Evolutionary conservation across 2,329 filamentous ascomycete species (phyloP), one percentile per base, ranked within the genome.

Genomic region (Teratosphaeria viscida): DNA sequence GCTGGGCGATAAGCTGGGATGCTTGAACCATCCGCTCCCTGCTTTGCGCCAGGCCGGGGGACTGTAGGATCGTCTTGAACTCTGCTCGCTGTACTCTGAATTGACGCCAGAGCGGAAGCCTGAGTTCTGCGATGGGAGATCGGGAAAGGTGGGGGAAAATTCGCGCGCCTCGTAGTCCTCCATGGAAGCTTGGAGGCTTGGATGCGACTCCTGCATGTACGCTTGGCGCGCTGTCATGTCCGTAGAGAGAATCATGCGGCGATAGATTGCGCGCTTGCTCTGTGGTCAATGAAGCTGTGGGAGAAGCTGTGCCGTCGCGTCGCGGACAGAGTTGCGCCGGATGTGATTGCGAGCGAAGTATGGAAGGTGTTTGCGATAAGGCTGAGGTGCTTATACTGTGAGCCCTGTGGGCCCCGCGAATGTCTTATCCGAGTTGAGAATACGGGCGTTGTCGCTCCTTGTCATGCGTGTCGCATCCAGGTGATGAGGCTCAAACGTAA

Each of bases 21-120:
- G 76, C 71, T 75, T 66, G 70, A 85, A 82, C 82, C 82, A 84
- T 61, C 79, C 78, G 68, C 81, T 85, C 63, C 81, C 83, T 62
- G 78, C 77, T 67, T 79, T 81, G 64, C 82, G 78, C 78, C 85
- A 85, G 12, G 84, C 84, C 2, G 85, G 85, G 49, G 85, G 85
- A 57, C 83, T 85, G 83, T 84, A 87, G 35, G 82, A 82, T 55
- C 80, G 79, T 61, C 81, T 77, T 57, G 74, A 68, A 61, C 77
- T 77, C 72, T 60, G 75, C 60, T 77, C 74, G 62, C 70, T 73
- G 56, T 73, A 74, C 32, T 81, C 79, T 55, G 81, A 85, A 56
- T 65, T 66, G 52, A 65, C 59, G 54, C 62, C 62, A 62, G 64
- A 68, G 65, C 82, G 80, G 76, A 87, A 86, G 67, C 81, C 84